Evolutionary conservation across 257 asterid species (phyloP).

Genomic region (Rehmannia glutinosa): DNA sequence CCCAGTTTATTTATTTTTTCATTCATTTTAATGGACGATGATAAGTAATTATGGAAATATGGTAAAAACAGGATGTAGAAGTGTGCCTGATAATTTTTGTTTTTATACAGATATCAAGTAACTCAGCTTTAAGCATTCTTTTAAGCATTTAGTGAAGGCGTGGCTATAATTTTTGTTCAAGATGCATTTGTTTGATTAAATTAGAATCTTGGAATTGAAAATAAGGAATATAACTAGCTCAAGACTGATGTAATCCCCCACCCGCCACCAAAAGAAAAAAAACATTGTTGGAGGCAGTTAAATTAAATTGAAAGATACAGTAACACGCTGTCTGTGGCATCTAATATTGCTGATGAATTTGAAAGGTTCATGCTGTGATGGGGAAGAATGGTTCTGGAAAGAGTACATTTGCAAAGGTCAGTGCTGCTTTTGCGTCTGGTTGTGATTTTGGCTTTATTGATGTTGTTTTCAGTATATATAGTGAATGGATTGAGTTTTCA

Average conservation of each 20-base stretch:
- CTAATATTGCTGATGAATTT: constrained; percentile 22
- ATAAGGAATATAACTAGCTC: not conserved
- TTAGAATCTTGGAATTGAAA: constrained; percentile 10
- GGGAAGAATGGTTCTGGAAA: constrained; percentile 99
- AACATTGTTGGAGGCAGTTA: too few species aligned
- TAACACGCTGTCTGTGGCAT: not conserved
- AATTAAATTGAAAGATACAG: not conserved
- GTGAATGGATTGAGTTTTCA: not conserved
- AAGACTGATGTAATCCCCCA: not conserved
- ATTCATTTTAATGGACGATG: not conserved
- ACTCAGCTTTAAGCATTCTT: not conserved
- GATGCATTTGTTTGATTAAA: not conserved
- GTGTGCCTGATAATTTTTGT: not conserved
- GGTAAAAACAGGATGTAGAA: not conserved
- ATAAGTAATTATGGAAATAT: not conserved
- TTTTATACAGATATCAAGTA: not conserved
- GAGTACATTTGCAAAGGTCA: constrained; percentile 98
- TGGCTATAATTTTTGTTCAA: not conserved
- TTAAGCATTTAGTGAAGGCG: not conserved
- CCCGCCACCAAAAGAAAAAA: not conserved
- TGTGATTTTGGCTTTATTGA: not conserved
- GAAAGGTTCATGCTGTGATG: constrained; percentile 89
- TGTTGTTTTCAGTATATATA: not conserved
- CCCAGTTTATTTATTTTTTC: not conserved
- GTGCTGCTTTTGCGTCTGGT: constrained; percentile 26